Evolutionary conservation across 2,329 filamentous ascomycete genomes (phyloP), one percentile per base, ranked within the genome.

Genomic region (Chalaropsis ovoidea): DNA sequence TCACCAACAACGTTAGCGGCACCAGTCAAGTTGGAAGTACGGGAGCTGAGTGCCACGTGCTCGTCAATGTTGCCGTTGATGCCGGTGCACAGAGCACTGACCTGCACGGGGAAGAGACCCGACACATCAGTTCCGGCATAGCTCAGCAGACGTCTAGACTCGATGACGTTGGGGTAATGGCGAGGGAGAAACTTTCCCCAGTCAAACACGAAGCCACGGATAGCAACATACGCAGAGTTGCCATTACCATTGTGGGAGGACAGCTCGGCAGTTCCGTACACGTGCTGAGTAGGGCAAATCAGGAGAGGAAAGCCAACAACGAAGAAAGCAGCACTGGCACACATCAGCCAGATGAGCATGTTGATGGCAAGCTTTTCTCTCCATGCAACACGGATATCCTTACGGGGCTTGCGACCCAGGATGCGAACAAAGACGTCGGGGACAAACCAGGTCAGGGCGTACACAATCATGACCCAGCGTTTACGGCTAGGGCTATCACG

Each of bases 301-400:
- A 97, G 77, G 70, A 81, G 78, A 0, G 95, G 95, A 73, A 99
- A 95, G 65, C 86, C 81, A 68, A 97, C 82, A 72, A 97, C 90
- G 80, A 99, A 88, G 79, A 99, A 99, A 65, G 88, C 82, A 35
- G 89, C 85, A 61, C 89, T 76, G 17, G 77, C 78, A 76, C 93
- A 97, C 73, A 82, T 84, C 66, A 93, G 78, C 94, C 95, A 99
- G 73, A 99, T 99, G 72, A 97, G 82, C 74, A 99, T 81, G 79
- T 99, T 99, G 81, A 99, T 99, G 64, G 94, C 93, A 67, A 99
- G 75, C 80, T 99, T 99, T 75, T 99, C 94, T 73, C 94, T 83
- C 94, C 94, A 99, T 0, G 94, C 94, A 74, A 88, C 81, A 27
- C 92, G 88, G 8, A 99, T 85, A 74, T 99, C 94, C 73, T 95